phyloP scores from a whole-genome alignment of 192 early-diverging fungal species.

The Umbelopsis vinacea region DNA sequence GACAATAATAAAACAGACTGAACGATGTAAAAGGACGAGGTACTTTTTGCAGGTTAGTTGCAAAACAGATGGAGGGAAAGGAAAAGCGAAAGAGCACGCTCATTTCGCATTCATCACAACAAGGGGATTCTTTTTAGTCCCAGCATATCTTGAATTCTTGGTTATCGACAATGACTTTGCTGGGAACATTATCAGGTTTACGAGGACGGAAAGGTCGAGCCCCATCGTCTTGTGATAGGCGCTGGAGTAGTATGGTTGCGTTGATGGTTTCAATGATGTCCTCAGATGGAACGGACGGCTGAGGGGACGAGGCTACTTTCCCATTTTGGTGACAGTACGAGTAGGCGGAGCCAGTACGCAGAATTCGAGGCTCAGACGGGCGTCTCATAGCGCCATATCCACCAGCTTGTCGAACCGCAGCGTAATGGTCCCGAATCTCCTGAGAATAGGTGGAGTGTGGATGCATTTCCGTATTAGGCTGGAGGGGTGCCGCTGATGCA shows the following conservation, averaged over 20 bases:
- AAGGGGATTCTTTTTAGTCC: slow-evolving; percentile 10
- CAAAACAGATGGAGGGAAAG: background rate
- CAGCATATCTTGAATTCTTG: slow-evolving; percentile 35
- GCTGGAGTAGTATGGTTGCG: slow-evolving; percentile 45
- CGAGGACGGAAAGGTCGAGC: slow-evolving; percentile 39
- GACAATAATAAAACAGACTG: background rate
- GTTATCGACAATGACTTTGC: slow-evolving; percentile 34
- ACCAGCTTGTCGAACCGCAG: background rate
- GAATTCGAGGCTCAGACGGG: slow-evolving; percentile 20
- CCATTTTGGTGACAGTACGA: slow-evolving; percentile 13
- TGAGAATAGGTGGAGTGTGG: slow-evolving; percentile 19
- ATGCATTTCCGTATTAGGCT: slow-evolving; percentile 20
- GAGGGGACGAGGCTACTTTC: slow-evolving; percentile 6
- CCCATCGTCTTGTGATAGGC: slow-evolving; percentile 55
- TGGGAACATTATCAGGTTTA: slow-evolving; percentile 29
- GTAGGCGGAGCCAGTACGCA: slow-evolving; percentile 19
- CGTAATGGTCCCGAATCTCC: slow-evolving; percentile 2
- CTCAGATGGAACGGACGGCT: slow-evolving; percentile 19
- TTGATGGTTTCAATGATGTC: slow-evolving; percentile 38
- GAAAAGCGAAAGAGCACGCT: background rate
- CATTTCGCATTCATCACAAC: background rate
- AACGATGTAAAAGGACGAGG: background rate
- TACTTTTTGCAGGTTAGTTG: background rate
- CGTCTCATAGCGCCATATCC: slow-evolving; percentile 16
- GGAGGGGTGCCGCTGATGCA: background rate